Percentiles rank a stretch among this genome's conserved stretches.
Conservation (phyloP, 1,284 basidiomycete species). For the Austroboletus novae-zelandiae region DNA sequence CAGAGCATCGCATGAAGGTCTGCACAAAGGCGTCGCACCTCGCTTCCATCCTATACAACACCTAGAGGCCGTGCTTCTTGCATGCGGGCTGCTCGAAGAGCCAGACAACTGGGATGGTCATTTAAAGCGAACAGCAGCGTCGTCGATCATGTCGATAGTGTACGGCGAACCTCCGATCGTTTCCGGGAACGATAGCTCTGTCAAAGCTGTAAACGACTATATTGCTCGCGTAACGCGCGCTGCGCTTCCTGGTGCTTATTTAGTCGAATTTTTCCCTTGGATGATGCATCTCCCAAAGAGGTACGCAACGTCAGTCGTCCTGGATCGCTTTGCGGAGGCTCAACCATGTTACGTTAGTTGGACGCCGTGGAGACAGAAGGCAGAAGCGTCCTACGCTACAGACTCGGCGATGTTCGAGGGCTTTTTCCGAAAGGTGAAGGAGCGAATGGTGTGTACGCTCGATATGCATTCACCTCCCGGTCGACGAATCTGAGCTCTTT, state of each 20-base stretch:
- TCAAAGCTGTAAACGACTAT: constrained; percentile 3
- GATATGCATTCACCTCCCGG: too few relatives aligned
- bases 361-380: constrained; percentile 6
- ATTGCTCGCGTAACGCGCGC: constrained; percentile 4
- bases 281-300: constrained; percentile 10
- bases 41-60: constrained; percentile 9
- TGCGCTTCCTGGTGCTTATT: constrained; percentile 7
- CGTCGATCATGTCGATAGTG: constrained; percentile 7
- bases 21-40: constrained; percentile 4
- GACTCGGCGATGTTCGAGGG: constrained; percentile 5
- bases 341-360: background rate
- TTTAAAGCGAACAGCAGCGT: constrained; percentile 5
- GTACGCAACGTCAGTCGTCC: background rate
- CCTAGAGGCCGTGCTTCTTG: constrained; percentile 9
- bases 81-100: constrained; percentile 7
- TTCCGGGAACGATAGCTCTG: constrained; percentile 1
- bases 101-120: constrained; percentile 15
- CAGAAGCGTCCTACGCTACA: constrained; percentile 1
- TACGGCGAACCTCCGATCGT: constrained; percentile 7
- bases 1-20: constrained; percentile 6
- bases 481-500: background rate
- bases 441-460: constrained; percentile 3
- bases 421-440: constrained; percentile 4
- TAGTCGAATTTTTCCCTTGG: constrained; percentile 13
- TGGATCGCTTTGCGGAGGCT: background rate